Percentiles rank a stretch among this genome's conserved stretches.
These are phyloP conservation scores for Basipetospora chlamydospora DNA, from an alignment of 2,329 filamentous ascomycete genomes.

Conservation along the genomic window DNA sequence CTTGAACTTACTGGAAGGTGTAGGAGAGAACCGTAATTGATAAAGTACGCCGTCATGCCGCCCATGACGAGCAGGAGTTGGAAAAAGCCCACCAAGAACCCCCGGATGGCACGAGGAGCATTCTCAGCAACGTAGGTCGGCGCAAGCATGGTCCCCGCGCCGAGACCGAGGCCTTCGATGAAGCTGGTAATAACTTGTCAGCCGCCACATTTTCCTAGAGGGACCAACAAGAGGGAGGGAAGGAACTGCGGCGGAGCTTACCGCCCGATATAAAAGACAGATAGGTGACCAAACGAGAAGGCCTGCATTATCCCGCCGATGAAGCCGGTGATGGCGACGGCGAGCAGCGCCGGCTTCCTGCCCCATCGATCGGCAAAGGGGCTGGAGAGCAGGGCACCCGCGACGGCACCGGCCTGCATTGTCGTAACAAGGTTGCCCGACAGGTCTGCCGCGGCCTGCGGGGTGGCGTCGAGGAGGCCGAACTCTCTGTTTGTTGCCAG, in stretches of 20 bases:
- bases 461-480: slow-evolving; percentile 10
- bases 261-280: slow-evolving; percentile 17
- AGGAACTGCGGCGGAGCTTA: slow-evolving; percentile 41
- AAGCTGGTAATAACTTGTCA: slow-evolving; percentile 54
- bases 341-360: slow-evolving; percentile 16
- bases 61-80: slow-evolving; percentile 41
- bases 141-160: slow-evolving; percentile 29
- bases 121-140: slow-evolving; percentile 33
- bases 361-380: slow-evolving; percentile 16
- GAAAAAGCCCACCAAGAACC: slow-evolving; percentile 40
- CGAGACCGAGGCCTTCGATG: slow-evolving; percentile 31
- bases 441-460: slow-evolving; percentile 10
- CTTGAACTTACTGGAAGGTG: slow-evolving; percentile 20
- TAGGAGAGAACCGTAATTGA: slow-evolving; percentile 35
- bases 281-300: slow-evolving; percentile 15
- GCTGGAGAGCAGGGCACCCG: slow-evolving; percentile 12
- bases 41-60: slow-evolving; percentile 36
- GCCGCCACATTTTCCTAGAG: slow-evolving; percentile 36
- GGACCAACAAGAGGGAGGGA: too few relatives aligned
- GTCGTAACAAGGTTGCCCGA: slow-evolving; percentile 15
- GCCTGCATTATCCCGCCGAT: slow-evolving; percentile 18
- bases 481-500: slow-evolving; percentile 15
- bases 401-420: slow-evolving; percentile 15
- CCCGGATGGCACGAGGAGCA: slow-evolving; percentile 33
- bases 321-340: slow-evolving; percentile 15